A percentile compares a stretch with the other conserved stretches of the same genome.
Conservation (phyloP, 768 basidiomycete species). For the Naematelia aurantialba region DNA sequence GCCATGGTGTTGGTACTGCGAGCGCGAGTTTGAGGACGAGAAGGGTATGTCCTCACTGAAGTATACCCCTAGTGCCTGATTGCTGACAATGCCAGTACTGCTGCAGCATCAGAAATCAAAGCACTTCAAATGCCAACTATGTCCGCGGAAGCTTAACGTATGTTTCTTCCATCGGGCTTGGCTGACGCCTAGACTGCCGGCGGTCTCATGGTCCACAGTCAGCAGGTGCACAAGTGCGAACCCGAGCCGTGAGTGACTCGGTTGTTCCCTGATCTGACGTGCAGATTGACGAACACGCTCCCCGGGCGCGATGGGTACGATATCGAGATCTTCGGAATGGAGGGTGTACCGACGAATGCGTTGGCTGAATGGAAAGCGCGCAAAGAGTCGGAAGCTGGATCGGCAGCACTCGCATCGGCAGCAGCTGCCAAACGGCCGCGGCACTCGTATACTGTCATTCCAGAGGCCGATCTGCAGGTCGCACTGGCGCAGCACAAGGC, state of each 20-base stretch:
- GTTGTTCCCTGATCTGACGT: slow-evolving; percentile 1
- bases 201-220: slow-evolving; percentile 93
- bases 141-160: slow-evolving; percentile 81
- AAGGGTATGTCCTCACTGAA: slow-evolving; percentile 65
- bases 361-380: slow-evolving; percentile 92
- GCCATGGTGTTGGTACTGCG: slow-evolving; percentile 99
- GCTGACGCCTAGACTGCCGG: slow-evolving; percentile 65
- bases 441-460: slow-evolving; percentile 66
- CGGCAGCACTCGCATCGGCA: slow-evolving; percentile 47
- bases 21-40: slow-evolving; percentile 98
- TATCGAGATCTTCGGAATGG: slow-evolving; percentile 99
- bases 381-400: slow-evolving; percentile 90
- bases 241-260: slow-evolving; percentile 68
- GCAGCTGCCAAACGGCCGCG: slow-evolving; percentile 64
- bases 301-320: slow-evolving; percentile 97
- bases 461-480: slow-evolving; percentile 76
- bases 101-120: slow-evolving; percentile 99
- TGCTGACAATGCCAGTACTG: slow-evolving; percentile 62
- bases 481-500: slow-evolving; percentile 86
- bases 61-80: neutral
- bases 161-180: slow-evolving; percentile 2
- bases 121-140: slow-evolving; percentile 96
- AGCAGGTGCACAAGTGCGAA: slow-evolving; percentile 99
- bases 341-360: slow-evolving; percentile 90
- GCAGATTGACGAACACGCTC: slow-evolving; percentile 91